phyloP scores from a whole-genome alignment of 805 yeast species.

The Wickerhamiella slavikovae region DNA sequence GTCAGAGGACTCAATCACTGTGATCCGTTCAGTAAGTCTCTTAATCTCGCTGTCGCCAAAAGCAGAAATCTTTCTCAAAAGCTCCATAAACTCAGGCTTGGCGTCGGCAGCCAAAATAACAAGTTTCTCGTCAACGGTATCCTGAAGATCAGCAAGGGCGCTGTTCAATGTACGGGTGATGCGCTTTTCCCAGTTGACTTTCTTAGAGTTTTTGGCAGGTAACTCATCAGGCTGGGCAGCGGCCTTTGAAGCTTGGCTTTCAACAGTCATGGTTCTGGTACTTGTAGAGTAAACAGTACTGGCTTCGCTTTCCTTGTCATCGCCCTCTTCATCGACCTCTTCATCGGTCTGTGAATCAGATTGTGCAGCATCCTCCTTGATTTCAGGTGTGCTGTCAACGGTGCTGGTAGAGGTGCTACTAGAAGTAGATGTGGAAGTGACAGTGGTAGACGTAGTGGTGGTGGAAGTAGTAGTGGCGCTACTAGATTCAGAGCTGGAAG shows the following conservation, averaged over 20 bases:
- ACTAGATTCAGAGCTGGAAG: not conserved
- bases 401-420: not conserved
- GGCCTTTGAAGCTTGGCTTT: not conserved
- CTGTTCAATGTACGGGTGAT: conserved; percentile 9
- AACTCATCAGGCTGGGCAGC: not conserved
- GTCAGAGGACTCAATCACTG: conserved; percentile 10
- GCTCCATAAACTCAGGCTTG: conserved; percentile 10
- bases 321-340: not conserved
- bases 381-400: not conserved
- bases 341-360: not conserved
- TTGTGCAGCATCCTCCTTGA: not conserved
- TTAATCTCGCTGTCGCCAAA: conserved; percentile 9
- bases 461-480: conserved; percentile 1
- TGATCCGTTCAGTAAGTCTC: conserved; percentile 5
- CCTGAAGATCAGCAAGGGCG: conserved; percentile 9
- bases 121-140: conserved; percentile 5
- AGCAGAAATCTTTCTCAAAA: conserved; percentile 7
- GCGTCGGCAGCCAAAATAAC: conserved; percentile 6
- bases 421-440: conserved; percentile 1
- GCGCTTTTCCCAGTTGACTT: conserved; percentile 6
- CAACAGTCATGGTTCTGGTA: not conserved
- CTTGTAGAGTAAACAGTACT: not conserved
- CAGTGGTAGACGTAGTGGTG: conserved; percentile 1
- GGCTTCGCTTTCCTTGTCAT: conserved; percentile 1
- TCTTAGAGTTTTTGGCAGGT: not conserved